A percentile compares a stretch with the other conserved stretches of the same genome.
Evolutionary conservation across 108 stramenopile genomes (phyloP).

Genomic region (Seminavis robusta): DNA sequence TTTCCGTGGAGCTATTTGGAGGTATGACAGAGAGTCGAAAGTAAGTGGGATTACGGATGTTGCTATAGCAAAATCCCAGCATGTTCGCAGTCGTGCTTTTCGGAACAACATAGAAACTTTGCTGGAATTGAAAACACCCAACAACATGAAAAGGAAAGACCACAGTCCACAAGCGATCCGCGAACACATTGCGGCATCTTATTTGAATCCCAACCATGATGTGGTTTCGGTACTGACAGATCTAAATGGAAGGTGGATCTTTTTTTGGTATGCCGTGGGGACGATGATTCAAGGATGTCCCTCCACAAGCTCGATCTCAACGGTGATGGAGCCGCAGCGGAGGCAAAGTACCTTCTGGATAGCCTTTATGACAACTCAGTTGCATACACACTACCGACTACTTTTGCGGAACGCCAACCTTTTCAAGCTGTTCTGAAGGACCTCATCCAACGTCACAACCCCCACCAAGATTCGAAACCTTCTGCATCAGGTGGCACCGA

Average conservation of each 20-base stretch:
- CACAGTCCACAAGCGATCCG: conserved; percentile 4
- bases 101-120: conserved; percentile 2
- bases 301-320: conserved; percentile 6
- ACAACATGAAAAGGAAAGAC: not conserved
- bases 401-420: conserved; percentile 9
- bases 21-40: not conserved
- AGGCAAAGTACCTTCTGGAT: conserved; percentile 11
- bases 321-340: not conserved
- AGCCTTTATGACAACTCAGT: conserved; percentile 4
- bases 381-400: conserved; percentile 4
- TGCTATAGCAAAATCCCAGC: not conserved
- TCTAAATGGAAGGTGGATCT: conserved; percentile 1
- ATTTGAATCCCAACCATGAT: too few species aligned
- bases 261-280: conserved; percentile 3
- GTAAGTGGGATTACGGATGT: conserved; percentile 9
- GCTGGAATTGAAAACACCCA: conserved; percentile 6
- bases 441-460: not conserved
- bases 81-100: not conserved
- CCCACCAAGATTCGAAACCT: not conserved
- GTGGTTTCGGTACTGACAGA: too few species aligned
- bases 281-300: not conserved
- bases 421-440: not conserved
- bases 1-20: not conserved
- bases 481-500: not conserved
- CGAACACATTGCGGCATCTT: conserved; percentile 11